Base-by-base conservation (phyloP, 2,329 filamentous ascomycete genomes). In the Venturia effusa region DNA sequence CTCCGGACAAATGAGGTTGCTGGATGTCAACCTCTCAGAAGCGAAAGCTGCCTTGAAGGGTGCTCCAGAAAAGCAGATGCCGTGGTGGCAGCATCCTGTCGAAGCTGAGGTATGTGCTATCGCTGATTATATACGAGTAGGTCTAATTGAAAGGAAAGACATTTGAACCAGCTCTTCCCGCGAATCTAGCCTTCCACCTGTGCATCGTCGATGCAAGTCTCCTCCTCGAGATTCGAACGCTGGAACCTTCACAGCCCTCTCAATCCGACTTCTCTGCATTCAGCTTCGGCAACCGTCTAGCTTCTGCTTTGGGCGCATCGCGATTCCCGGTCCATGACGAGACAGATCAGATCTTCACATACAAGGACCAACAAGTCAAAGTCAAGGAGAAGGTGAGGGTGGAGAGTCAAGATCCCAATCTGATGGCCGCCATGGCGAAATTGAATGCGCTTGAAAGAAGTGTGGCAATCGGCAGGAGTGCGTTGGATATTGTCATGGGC, bases 311-410 rank as follows among this genome's bases (percentile, higher is more conserved):
- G 1, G 79, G 78, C 17, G 78, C 74, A 15, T 66, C 71, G 1
- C 72, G 74, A 65, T 69, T 72, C 3, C 77, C 75, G 15, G 68
- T 70, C 7, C 79, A 81, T 67, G 79, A 80, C 61, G 93, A 97
- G 75, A 86, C 87, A 67, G 88, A 93, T 66, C 83, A 86, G 43
- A 78, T 89, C 0, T 97, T 96, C 74, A 79, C 78, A 4, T 97
- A 83, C 75, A 79, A 55, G 22, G 57, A 54, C 22, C 81, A 85
- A 64, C 86, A 94, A 66, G 92, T 97, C 2, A 88, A 85, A 67
- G 93, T 97, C 57, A 86, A 88, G 68, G 93, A 97, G 74, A 97
- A 97, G 77, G 84, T 96, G 4, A 83, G 89, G 48, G 88, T 97
- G 1, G 92, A 96, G 74, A 93, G 86, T 70, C 90, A 92, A 64